phyloP scores from a whole-genome alignment of 768 basidiomycete genomes.

The Russula vinacea region DNA sequence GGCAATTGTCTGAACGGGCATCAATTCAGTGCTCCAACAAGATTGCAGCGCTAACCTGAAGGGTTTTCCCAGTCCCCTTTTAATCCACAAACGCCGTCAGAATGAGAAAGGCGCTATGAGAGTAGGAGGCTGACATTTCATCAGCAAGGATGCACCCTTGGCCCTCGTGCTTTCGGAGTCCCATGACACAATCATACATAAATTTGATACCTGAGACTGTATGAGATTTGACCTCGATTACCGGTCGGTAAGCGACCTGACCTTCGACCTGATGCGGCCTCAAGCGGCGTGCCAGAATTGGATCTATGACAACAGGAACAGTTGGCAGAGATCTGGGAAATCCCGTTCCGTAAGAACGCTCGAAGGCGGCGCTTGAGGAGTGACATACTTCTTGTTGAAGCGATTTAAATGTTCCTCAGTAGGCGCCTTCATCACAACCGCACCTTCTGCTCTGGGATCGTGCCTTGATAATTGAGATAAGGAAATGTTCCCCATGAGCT shows the following conservation, averaged over 20 bases:
- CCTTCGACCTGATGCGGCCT: conserved; percentile 91
- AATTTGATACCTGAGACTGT: conserved; percentile 65
- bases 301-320: conserved; percentile 87
- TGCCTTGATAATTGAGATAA: conserved; percentile 46
- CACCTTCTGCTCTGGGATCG: conserved; percentile 71
- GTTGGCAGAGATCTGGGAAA: conserved; percentile 54
- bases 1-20: conserved; percentile 67
- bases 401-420: conserved; percentile 59
- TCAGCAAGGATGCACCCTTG: conserved; percentile 96
- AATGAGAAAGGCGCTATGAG: conserved; percentile 10
- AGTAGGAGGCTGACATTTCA: conserved; percentile 63
- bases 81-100: conserved; percentile 14
- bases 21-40: not conserved
- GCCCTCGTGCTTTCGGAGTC: conserved; percentile 83
- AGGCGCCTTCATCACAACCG: conserved; percentile 84
- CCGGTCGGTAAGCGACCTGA: conserved; percentile 29
- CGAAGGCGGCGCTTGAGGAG: not conserved
- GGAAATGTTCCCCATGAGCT: not conserved
- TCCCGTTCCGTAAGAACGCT: not conserved
- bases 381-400: conserved; percentile 66
- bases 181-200: conserved; percentile 96
- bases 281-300: conserved; percentile 69
- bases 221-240: not conserved
- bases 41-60: conserved; percentile 50
- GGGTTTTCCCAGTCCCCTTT: conserved; percentile 95